These are phyloP conservation scores for Aspergillus novofumigatus DNA, from an alignment of 2,329 filamentous ascomycete genomes.

Conservation along the genomic window DNA sequence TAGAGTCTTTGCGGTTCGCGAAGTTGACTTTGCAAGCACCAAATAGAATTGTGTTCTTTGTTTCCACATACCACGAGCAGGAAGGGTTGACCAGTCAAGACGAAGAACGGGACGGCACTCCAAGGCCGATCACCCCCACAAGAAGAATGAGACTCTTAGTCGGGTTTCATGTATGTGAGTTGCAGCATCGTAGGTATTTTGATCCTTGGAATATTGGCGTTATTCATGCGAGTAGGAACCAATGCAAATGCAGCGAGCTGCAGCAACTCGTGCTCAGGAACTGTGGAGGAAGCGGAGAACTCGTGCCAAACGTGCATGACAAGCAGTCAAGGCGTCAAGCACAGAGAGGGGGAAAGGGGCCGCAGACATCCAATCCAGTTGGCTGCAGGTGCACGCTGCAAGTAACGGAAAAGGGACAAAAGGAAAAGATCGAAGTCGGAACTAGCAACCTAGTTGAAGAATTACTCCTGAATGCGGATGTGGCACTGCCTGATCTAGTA, in stretches of 20 bases:
- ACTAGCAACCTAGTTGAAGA: slow-evolving; percentile 16
- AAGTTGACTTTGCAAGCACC: background rate
- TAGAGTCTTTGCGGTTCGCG: background rate
- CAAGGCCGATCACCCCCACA: slow-evolving; percentile 24
- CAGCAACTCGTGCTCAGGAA: slow-evolving; percentile 15
- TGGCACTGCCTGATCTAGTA: slow-evolving; percentile 16
- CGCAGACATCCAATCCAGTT: background rate
- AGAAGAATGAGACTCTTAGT: slow-evolving; percentile 18
- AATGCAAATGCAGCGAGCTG: background rate
- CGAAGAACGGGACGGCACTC: slow-evolving; percentile 18
- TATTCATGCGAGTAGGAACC: background rate
- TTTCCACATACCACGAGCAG: slow-evolving; percentile 11
- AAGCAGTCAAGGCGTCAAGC: background rate
- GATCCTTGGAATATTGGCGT: background rate
- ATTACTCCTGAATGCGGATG: slow-evolving; percentile 14
- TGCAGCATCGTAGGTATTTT: background rate
- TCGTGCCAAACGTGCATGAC: slow-evolving; percentile 3
- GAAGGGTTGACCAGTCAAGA: slow-evolving; percentile 11
- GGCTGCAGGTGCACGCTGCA: background rate
- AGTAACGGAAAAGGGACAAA: slow-evolving; percentile 2
- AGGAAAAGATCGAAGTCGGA: slow-evolving; percentile 9
- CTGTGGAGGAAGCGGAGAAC: slow-evolving; percentile 12
- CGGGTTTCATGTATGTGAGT: slow-evolving; percentile 5
- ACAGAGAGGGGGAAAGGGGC: too few relatives aligned
- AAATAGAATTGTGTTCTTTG: background rate